Conservation (phyloP, 2,329 filamentous ascomycete species). For the Fusarium acutatum region DNA sequence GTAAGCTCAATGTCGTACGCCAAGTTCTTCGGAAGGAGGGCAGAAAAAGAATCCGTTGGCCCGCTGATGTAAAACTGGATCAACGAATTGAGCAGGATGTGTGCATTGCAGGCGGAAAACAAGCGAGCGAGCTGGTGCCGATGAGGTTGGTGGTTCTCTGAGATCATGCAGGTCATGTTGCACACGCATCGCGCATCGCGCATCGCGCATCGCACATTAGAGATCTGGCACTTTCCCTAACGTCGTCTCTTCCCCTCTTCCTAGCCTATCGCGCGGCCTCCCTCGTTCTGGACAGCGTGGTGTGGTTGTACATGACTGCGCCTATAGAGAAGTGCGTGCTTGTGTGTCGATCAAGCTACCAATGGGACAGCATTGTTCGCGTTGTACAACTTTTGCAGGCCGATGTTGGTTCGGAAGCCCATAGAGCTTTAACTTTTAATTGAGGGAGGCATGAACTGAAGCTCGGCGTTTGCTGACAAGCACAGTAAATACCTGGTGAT, state of each 20-base stretch:
- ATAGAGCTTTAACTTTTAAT: background rate
- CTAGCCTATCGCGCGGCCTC: constrained; percentile 20
- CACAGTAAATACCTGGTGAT: background rate
- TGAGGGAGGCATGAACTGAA: background rate
- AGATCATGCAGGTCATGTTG: constrained; percentile 43
- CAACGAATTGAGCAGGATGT: constrained; percentile 13
- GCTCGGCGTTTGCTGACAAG: background rate
- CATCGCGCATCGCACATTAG: constrained; percentile 33
- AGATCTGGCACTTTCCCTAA: constrained; percentile 40
- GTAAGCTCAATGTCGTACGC: background rate
- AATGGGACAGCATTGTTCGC: constrained; percentile 32
- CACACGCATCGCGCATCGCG: constrained; percentile 34
- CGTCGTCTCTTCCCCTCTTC: constrained; percentile 17
- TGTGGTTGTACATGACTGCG: constrained; percentile 34
- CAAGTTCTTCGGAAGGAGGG: constrained; percentile 2
- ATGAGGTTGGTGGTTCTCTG: constrained; percentile 37
- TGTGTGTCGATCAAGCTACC: constrained; percentile 35
- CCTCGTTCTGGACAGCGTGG: constrained; percentile 22
- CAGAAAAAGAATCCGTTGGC: background rate
- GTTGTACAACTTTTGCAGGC: constrained; percentile 35
- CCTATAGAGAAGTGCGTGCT: constrained; percentile 5
- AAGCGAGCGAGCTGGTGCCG: constrained; percentile 41
- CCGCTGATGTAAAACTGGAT: background rate
- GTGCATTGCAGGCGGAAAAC: constrained; percentile 28
- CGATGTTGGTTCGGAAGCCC: constrained; percentile 33